Evolutionary conservation across 2,329 filamentous ascomycete species (phyloP), one percentile per base, ranked within the genome.

Genomic region (Cercospora nicotianae): DNA sequence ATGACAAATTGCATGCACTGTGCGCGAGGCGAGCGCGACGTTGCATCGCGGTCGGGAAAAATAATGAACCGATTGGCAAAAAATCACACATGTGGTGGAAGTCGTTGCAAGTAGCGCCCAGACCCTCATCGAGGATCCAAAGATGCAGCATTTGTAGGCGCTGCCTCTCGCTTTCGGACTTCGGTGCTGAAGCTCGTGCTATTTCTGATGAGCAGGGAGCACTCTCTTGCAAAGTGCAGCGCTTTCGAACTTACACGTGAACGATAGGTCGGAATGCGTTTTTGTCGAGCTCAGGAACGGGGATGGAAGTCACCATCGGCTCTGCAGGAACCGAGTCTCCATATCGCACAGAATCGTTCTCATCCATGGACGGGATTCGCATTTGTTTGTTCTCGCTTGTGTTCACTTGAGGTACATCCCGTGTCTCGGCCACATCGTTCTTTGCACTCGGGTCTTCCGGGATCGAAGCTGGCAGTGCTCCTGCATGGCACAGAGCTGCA

Each of bases 181-280:
- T 33, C 30, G 12, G 55, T 59, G n/a, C 28, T 59, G 28, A 59
- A 36, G 30, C 55, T 59, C 16, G 55, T 59, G 55, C 55, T 59
- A 9, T 18, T 33, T 7, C 5, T 31, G 9, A 16, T 58, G 28
- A 58, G 55, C 28, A 3, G 18, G 5, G 55, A 20, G 55, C 55
- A 36, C n/a, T 16, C 12, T 28, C 28, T 8, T 12, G 16, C 9
- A 33, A 16, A 18, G 2, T 28, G 36, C 18, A 18, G 28, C 30
- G 23, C 7, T 31, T 9, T 12, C 4, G n/a, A 3, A 59, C 55
- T 59, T 36, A 59, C 55, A 59, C 55, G 2, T 59, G 55, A 13
- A 59, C 55, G 55, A 59, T 16, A 2, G 55, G 55, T 7, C 55
- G 55, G 18, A 13, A n/a, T 12, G 10, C 18, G 31, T 1, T 4